These are phyloP conservation scores for Stramenopiles sp. DNA, from an alignment of 352 stramenopile species.

Conservation along the genomic window DNA sequence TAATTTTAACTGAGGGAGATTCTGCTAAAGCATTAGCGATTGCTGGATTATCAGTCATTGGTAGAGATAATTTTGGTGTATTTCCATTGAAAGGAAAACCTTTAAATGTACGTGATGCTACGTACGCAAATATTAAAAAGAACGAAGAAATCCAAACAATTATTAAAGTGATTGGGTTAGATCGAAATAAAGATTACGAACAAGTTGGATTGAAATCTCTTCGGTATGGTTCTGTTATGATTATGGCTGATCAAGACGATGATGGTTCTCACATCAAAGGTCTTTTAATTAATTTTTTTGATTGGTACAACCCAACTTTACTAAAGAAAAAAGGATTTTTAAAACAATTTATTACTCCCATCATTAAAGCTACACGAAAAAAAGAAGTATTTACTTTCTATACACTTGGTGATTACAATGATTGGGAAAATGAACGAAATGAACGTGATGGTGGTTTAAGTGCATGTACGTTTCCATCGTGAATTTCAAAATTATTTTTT, in stretches of 20 bases:
- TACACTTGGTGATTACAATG: constrained; percentile 78
- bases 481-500: no score
- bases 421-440: constrained; percentile 42
- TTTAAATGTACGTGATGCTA: constrained; percentile 95
- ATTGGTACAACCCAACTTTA: constrained; percentile 87
- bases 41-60: constrained; percentile 69
- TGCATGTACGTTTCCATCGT: no score
- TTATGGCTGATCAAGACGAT: constrained; percentile 96
- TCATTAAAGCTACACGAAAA: constrained; percentile 73
- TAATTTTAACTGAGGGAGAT: constrained; percentile 96
- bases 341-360: constrained; percentile 79
- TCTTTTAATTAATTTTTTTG: constrained; percentile 90
- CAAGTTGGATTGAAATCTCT: constrained; percentile 24
- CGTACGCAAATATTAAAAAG: constrained; percentile 63
- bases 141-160: constrained; percentile 89
- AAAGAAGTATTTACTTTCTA: constrained; percentile 58
- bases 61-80: constrained; percentile 74
- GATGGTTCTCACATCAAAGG: constrained; percentile 96
- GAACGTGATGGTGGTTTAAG: no score
- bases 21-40: constrained; percentile 85
- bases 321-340: constrained; percentile 48
- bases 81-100: constrained; percentile 84
- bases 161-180: constrained; percentile 76
- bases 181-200: constrained; percentile 66
- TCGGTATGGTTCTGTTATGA: constrained; percentile 86